Base-by-base conservation (phyloP, 116 monocot genomes). In the Papilionanthe hybrid region DNA sequence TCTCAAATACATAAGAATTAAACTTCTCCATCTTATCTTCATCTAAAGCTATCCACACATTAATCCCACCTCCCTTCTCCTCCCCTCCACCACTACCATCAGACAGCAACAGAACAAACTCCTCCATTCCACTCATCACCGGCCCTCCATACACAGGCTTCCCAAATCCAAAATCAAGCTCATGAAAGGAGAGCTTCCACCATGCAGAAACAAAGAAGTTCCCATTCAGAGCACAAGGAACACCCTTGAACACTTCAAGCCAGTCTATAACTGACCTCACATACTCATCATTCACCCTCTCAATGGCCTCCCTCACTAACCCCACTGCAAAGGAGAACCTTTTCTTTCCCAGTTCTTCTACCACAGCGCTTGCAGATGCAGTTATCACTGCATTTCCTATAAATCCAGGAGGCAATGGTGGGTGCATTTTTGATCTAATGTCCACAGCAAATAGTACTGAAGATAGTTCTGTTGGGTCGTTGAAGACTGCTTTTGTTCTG, bases 161-260 rank as follows among this genome's bases (percentile, higher is more conserved):
- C 63, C 96, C 93, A 63, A 75, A 84, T 55, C 92, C 93, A 58
- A 93, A 92, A 63, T 93, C 92, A 55, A 93, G 78, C 80, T 91
- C 90, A 78, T 89, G 86, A 79, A 93, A 93, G 12, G 93, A 90
- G 30, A 91, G 86, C 84, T 92, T 96, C 91, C 90, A 93, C 91
- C 91, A 96, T 9, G 96, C 90, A 50, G 93, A 93, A 44, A 93
- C 88, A 74, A 84, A 90, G 86, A 96, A 96, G 50, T 83, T 88
- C n/a, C 90, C 92, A 77, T 90, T 73, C 27, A 65, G 22, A 1
- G 84, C 79, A 18, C 86, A 71, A 18, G 96, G 93, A 67, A 93
- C 83, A 20, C 93, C 90, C 57, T 79, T 91, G 75, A 91, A 10
- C 18, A 93, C 86, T 81, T 90, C 96, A 75, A 93, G 50, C 93